phyloP scores from a whole-genome alignment of 2,329 filamentous ascomycete species.

The Colletotrichum liaoningense region DNA sequence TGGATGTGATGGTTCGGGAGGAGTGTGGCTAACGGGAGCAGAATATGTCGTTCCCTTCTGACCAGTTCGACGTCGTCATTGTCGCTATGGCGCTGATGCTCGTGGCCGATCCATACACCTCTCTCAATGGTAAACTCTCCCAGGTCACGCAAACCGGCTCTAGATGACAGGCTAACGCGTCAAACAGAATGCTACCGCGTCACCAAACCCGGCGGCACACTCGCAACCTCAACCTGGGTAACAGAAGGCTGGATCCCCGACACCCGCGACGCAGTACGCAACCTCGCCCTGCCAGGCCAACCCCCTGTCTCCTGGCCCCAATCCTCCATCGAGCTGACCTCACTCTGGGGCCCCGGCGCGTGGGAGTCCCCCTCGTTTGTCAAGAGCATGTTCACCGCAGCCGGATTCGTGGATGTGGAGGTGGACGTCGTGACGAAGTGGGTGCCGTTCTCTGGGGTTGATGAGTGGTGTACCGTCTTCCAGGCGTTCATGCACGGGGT shows the following conservation, averaged over 20 bases:
- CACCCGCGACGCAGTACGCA: slow-evolving; percentile 1
- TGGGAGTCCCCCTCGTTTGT: slow-evolving; percentile 10
- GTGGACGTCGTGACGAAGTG: slow-evolving; percentile 9
- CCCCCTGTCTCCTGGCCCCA: slow-evolving; percentile 10
- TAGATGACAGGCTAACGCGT: too few species aligned
- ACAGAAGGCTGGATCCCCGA: slow-evolving; percentile 13
- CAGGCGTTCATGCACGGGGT: slow-evolving; percentile 10
- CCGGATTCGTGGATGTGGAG: slow-evolving; percentile 18
- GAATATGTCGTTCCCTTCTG: background rate
- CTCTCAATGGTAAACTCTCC: background rate
- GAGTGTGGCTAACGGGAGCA: background rate
- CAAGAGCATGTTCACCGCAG: slow-evolving; percentile 3
- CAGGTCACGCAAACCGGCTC: too few species aligned
- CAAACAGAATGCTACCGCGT: slow-evolving; percentile 5
- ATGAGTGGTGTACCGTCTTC: slow-evolving; percentile 7
- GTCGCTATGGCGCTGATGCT: slow-evolving; percentile 13
- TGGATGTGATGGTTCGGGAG: too few species aligned
- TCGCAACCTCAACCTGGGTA: slow-evolving; percentile 15
- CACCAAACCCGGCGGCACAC: slow-evolving; percentile 10
- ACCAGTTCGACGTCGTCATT: slow-evolving; percentile 8
- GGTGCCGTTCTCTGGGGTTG: background rate
- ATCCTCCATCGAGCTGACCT: slow-evolving; percentile 3
- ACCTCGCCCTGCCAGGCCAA: background rate
- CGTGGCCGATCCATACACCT: slow-evolving; percentile 9
- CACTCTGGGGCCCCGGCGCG: slow-evolving; percentile 3